phyloP scores from a whole-genome alignment of 345 rosid genomes.

The Mallotus nudiflorus region DNA sequence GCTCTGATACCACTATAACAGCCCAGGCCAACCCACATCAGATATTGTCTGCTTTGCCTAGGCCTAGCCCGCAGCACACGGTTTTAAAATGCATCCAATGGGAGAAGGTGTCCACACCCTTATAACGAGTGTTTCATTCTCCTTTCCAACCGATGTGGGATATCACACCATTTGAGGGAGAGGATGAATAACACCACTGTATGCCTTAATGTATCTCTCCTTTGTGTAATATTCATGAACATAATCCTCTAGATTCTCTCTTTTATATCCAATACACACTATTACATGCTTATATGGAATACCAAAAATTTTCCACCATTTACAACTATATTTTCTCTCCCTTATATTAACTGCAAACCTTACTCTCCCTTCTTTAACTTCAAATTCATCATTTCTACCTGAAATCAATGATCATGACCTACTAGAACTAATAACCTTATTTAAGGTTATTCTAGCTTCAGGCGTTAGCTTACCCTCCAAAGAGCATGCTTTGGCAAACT shows the following conservation, averaged over 20 bases:
- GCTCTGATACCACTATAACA: no score
- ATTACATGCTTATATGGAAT: neutral
- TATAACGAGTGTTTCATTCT: no score
- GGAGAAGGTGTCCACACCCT: no score
- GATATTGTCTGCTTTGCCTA: no score
- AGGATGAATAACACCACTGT: no score
- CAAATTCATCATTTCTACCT: neutral
- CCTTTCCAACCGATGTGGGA: no score
- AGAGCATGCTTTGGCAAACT: neutral
- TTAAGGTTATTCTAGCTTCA: neutral
- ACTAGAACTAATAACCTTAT: neutral
- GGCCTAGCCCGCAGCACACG: no score
- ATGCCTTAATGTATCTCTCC: neutral
- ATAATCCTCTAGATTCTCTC: neutral
- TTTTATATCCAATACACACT: neutral
- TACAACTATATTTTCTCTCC: neutral
- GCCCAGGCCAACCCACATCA: no score
- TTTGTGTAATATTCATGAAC: neutral
- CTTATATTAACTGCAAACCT: neutral
- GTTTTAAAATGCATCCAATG: no score
- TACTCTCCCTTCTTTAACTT: neutral
- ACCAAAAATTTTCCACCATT: neutral
- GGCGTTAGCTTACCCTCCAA: neutral
- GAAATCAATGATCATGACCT: neutral
- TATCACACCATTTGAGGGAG: neutral